Base-by-base conservation (phyloP, 495 filamentous ascomycete genomes). In the Podospora anserina region DNA sequence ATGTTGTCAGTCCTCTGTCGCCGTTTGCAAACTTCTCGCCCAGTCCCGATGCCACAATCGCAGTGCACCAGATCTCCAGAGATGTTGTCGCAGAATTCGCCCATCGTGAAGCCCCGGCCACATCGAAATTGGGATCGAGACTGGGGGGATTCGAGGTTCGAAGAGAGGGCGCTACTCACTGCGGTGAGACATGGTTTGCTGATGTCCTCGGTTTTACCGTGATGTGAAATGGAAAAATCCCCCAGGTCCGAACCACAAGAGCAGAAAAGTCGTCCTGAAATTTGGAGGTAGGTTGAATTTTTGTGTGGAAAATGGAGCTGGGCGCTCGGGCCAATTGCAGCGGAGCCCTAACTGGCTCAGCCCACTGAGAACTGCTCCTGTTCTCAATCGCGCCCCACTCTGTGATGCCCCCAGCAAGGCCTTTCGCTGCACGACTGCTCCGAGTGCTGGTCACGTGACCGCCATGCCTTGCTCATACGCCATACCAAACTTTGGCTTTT, bases 101-200 rank as follows among this genome's bases (percentile, higher is more conserved):
- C 18, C 13, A 15, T 61, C n/a, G 1, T 16, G 30, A 62, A 44
- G 57, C 59, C 60, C 65, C 13, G 9, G 11, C 61, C 39, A 68
- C 69, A 65, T 60, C 67, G 59, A 55, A 30, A 30, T 23, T n/a
- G 66, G 66, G 67, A 23, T 61, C 34, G 56, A 61, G 27, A 39
- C 34, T 54, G 3, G 3, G 27, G 44, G 5, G 3, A 57, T 19
- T 16, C 32, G 57, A 44, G 30, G 18, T 39, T 23, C 13, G 63
- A 58, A 39, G 56, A 49, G 39, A 49, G 39, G 39, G 39, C 39
- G 3, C 19, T 65, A 78, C 77, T 78, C 69, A 78, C 77, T 78
- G 66, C 77, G 67, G 74, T 78, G 77, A 69, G 77, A 78, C 77
- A 78, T 78, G 70, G 69, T 70, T 70, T 71, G 70, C 75, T 77